A percentile compares a stretch with the other conserved stretches of the same genome.
Evolutionary conservation across 805 yeast genomes (phyloP).

Genomic region (Saturnispora quitensis): DNA sequence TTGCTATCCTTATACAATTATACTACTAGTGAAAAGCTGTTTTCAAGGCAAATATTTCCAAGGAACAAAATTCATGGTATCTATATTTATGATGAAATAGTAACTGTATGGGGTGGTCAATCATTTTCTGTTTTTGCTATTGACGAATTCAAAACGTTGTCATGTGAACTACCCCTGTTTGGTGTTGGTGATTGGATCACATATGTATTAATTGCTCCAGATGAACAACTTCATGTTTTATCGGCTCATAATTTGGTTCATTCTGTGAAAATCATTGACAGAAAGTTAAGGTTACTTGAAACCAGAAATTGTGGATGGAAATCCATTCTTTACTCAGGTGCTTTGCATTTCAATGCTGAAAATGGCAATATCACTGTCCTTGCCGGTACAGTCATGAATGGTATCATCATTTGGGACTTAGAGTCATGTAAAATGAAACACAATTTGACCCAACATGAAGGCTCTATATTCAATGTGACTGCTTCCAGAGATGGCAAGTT

Average conservation of each 20-base stretch:
- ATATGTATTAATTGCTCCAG: constrained; percentile 41
- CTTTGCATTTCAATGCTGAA: constrained; percentile 41
- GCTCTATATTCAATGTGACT: constrained; percentile 79
- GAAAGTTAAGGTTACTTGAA: constrained; percentile 19
- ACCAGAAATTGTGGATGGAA: constrained; percentile 51
- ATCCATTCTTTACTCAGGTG: constrained; percentile 83
- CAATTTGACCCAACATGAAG: constrained; percentile 70
- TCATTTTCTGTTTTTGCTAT: constrained; percentile 43
- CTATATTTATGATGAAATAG: constrained; percentile 20
- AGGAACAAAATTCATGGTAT: constrained; percentile 82
- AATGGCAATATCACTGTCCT: constrained; percentile 42
- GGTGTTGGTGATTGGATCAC: constrained; percentile 76
- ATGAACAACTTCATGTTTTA: constrained; percentile 36
- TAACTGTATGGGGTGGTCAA: constrained; percentile 58
- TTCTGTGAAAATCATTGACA: constrained; percentile 22
- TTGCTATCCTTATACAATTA: constrained; percentile 45
- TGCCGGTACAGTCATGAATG: constrained; percentile 92
- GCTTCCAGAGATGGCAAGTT: constrained; percentile 46
- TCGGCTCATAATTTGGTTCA: constrained; percentile 75
- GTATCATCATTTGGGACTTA: constrained; percentile 72
- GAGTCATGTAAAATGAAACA: constrained; percentile 34
- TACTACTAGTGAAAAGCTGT: constrained; percentile 26
- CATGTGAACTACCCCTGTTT: constrained; percentile 30
- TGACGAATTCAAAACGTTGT: constrained; percentile 20
- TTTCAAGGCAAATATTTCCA: constrained; percentile 41